Evolutionary conservation across 495 filamentous ascomycete species (phyloP), one percentile per base, ranked within the genome.

Genomic region (Apodospora peruviana): DNA sequence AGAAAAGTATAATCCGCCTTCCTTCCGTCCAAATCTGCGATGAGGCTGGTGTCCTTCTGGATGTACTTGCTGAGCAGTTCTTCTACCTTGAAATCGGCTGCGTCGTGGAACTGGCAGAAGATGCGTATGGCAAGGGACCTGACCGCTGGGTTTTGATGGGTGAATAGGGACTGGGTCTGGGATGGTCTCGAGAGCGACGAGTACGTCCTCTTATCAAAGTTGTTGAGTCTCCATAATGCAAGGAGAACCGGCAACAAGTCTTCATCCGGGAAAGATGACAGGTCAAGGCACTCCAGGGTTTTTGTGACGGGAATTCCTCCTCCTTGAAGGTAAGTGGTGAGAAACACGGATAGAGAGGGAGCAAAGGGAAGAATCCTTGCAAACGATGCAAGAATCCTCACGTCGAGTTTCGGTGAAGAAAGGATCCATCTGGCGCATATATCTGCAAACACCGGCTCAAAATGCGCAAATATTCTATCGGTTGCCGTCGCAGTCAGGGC

Each of bases 1-100:
- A 97, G 71, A 62, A 95, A 91, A 22, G 82, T 78, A 69, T 91
- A 97, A 62, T 96, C 90, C 36, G 94, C 83, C 35, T 61, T 60
- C 45, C 74, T 78, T 18, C 83, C 88, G 63, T 99, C 94, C 78
- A 86, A 87, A 18, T 77, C 65, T 2, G 82, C 89, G 51, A 75
- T 54, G 22, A 93, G 75, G 17, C 77, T 58, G 39, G 61, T 71
- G 37, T 80, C 79, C 40, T 73, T 60, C 43, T 77, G 78, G 21
- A 88, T 68, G 68, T 91, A 74, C 54, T 75, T 69, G 41, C 69
- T 63, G 34, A 94, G 60, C 66, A 94, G 84, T 18, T 77, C 76
- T 54, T 90, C 79, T 42, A 85, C 73, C 24, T 86, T 84, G 47
- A 75, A 66, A 67, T 99, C 94, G 2, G 91, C 82, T n/a, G 84